Conservation (phyloP, 2,329 filamentous ascomycete species). For the Ascochyta koolunga region DNA sequence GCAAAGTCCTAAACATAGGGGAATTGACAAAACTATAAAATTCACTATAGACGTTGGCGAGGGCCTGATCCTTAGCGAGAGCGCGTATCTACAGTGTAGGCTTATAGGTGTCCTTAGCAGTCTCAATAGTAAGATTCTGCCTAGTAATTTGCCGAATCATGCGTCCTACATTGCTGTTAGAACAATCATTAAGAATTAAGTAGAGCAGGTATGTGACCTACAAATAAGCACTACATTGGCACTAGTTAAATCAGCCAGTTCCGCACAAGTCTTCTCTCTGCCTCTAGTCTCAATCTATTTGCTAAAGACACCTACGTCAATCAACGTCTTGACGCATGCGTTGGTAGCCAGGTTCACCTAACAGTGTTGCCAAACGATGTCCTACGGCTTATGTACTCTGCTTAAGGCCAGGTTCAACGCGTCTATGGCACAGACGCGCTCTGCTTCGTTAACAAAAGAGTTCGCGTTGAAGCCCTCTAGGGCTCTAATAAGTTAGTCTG, state of each 20-base stretch:
- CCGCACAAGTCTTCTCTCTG: constrained; percentile 14
- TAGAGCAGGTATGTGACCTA: constrained; percentile 14
- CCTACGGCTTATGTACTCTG: constrained; percentile 17
- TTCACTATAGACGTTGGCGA: constrained; percentile 18
- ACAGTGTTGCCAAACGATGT: constrained; percentile 19
- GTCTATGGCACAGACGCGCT: constrained; percentile 15
- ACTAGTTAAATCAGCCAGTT: constrained; percentile 14
- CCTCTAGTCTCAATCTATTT: constrained; percentile 17
- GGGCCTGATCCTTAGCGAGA: constrained; percentile 16
- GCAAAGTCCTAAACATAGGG: constrained; percentile 17
- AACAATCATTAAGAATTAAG: constrained; percentile 9
- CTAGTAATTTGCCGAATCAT: constrained; percentile 19
- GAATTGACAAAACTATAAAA: constrained; percentile 19
- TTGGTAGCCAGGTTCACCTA: constrained; percentile 17
- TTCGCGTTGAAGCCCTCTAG: constrained; percentile 11
- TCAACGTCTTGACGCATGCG: constrained; percentile 19
- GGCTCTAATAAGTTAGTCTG: constrained; percentile 16
- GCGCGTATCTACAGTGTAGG: constrained; percentile 16
- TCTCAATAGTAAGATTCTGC: constrained; percentile 17
- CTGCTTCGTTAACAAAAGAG: constrained; percentile 14
- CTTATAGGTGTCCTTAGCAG: constrained; percentile 15
- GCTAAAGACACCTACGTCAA: constrained; percentile 17
- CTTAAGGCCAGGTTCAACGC: constrained; percentile 17
- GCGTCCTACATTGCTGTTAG: constrained; percentile 13
- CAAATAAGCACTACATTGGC: constrained; percentile 17